These are phyloP conservation scores for Castanea mollissima DNA, from an alignment of 306 rosid species.

Conservation along the genomic window DNA sequence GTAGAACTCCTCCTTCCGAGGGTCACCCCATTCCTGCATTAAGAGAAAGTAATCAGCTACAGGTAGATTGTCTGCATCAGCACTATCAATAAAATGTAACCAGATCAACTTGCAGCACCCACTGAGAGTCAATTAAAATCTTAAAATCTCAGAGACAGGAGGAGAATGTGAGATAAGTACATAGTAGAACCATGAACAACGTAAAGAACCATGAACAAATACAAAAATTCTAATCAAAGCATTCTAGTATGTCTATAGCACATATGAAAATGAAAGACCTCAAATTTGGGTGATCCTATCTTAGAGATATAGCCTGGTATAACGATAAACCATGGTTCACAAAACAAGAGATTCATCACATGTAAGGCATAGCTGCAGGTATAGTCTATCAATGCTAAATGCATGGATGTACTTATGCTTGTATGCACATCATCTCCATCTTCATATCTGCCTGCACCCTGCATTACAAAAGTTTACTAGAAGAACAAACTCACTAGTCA, in stretches of 20 bases:
- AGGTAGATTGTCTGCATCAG: background rate
- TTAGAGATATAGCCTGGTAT: background rate
- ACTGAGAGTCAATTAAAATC: too few species aligned
- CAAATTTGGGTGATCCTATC: background rate
- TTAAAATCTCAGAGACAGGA: background rate
- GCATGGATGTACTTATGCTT: background rate
- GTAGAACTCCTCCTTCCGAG: slow-evolving; percentile 87
- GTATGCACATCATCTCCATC: background rate
- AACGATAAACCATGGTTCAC: background rate
- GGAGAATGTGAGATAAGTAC: background rate
- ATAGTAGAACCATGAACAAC: background rate
- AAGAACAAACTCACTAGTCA: slow-evolving; percentile 4
- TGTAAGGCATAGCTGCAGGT: background rate
- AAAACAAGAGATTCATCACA: background rate
- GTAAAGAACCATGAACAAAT: background rate
- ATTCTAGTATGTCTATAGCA: background rate
- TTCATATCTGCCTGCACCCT: background rate
- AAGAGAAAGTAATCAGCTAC: slow-evolving; percentile 20
- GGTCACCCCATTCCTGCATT: slow-evolving; percentile 98
- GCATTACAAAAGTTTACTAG: background rate
- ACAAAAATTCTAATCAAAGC: background rate
- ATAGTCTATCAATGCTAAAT: background rate
- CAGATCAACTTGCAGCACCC: too few species aligned
- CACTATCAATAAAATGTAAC: too few species aligned
- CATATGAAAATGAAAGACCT: slow-evolving; percentile 1